Evolutionary conservation across 345 rosid species (phyloP), one percentile per base, ranked within the genome.

Genomic region (Syzygium jambos): DNA sequence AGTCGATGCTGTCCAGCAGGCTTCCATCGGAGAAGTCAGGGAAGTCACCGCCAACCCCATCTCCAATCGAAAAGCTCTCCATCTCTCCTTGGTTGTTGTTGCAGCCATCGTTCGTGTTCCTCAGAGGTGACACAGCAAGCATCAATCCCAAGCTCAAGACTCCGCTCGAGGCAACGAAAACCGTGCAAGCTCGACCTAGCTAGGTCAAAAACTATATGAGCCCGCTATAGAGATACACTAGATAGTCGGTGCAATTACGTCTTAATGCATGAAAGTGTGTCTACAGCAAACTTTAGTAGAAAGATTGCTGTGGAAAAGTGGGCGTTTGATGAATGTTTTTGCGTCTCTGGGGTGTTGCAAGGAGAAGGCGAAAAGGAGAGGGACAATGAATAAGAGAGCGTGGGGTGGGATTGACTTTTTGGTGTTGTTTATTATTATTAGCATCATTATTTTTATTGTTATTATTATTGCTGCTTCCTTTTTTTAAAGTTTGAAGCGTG

Each of bases 71-170:
- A 63, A 91, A 92, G 68, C 88, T 88, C 93, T 89, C 91, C 93
- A 89, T 90, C 87, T 91, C 92, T 84, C 92, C 92, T 85, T 93
- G 90, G 88, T 85, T 89, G 61, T 86, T 89, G 57, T 87, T 93
- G 87, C 90, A 92, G 85, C 89, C 93, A 85, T 92, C 91, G 23
- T 43, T 85, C 56, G 90, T 54, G 91, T 87, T 88, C 89, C 91
- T 89, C 91, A 91, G 85, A 61, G 95, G 91, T 51, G 99, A 91
- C 87, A 94, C 94, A 85, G 98, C 96, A 65, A 96, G 93, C 99
- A 98, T 89, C 52, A 86, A 86, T 89, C 46, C 91, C 87, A 57
- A 30, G 61, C 86, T 85, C 30, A 38, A 65, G 82, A 38, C 85
- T 23, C 83, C 86, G 51, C 84, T 23, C 63, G 41, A 53, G 68